Evolutionary conservation across 164 flowering plant genomes (phyloP).

Genomic region (Platanus orientalis): DNA sequence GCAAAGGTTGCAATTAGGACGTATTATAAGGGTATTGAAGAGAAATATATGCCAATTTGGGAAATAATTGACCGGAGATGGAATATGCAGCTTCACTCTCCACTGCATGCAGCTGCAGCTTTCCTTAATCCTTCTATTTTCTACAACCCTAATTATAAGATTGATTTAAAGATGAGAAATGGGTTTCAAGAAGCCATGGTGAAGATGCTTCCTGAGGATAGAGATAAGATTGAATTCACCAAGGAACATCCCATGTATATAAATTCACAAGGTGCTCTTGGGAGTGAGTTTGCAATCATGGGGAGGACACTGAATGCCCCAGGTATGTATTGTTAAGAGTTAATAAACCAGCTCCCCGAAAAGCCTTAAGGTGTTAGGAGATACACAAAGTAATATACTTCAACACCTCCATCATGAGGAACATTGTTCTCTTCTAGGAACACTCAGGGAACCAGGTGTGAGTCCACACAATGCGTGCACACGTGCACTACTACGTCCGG

Average conservation of each 20-base stretch:
- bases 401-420: no score
- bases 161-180: conserved; percentile 55
- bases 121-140: conserved; percentile 67
- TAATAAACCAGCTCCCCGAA: no score
- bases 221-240: conserved; percentile 53
- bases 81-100: conserved; percentile 49
- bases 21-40: conserved; percentile 50
- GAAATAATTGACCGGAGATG: conserved; percentile 67
- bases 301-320: conserved; percentile 66
- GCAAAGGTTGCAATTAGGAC: conserved; percentile 53
- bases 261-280: conserved; percentile 65
- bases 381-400: no score
- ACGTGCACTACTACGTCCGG: no score
- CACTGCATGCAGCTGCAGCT: conserved; percentile 63
- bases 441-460: no score
- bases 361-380: no score
- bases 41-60: conserved; percentile 56
- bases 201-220: conserved; percentile 47
- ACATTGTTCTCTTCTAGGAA: no score
- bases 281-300: conserved; percentile 61
- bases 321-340: conserved; percentile 49
- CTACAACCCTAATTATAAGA: conserved; percentile 43
- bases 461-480: no score
- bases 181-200: conserved; percentile 71
- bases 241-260: conserved; percentile 61